phyloP scores from a whole-genome alignment of 768 basidiomycete genomes.

The Amanita pallidorosea region DNA sequence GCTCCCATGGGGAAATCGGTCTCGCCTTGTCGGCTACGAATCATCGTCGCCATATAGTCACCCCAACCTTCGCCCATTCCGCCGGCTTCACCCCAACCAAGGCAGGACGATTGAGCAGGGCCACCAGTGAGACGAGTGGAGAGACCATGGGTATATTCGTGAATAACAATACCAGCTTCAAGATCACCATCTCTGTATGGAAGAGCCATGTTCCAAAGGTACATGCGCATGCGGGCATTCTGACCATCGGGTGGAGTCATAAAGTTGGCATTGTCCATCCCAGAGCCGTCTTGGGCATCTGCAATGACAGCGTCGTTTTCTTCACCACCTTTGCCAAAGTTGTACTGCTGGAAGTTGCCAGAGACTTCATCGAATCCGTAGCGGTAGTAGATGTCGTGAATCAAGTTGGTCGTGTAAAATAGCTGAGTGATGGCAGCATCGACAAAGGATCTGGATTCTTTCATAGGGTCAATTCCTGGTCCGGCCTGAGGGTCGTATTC shows the following conservation, averaged over 20 bases:
- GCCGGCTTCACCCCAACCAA: conserved; percentile 92
- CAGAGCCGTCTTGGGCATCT: conserved; percentile 92
- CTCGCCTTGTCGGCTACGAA: conserved; percentile 67
- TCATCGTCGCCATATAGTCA: conserved; percentile 81
- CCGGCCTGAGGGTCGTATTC: conserved; percentile 60
- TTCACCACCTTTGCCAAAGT: conserved; percentile 83
- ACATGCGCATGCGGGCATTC: conserved; percentile 93
- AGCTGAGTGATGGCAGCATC: conserved; percentile 81
- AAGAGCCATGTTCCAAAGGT: conserved; percentile 84
- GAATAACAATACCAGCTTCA: conserved; percentile 95
- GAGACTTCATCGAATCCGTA: conserved; percentile 88
- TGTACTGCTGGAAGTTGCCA: conserved; percentile 98
- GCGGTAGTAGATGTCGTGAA: conserved; percentile 78
- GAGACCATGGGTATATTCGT: conserved; percentile 81
- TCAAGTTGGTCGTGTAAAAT: conserved; percentile 78
- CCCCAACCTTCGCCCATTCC: conserved; percentile 99
- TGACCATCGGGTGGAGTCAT: conserved; percentile 78
- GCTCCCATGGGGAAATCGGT: conserved; percentile 85
- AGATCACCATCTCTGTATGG: conserved; percentile 94
- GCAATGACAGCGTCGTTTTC: conserved; percentile 88
- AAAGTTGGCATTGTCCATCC: conserved; percentile 90
- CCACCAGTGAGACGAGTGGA: conserved; percentile 94
- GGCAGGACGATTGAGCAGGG: conserved; percentile 83
- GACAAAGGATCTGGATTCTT: conserved; percentile 73
- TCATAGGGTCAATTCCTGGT: conserved; percentile 43